phyloP scores from a whole-genome alignment of 768 basidiomycete genomes.

The Leucogyrophana mollusca region DNA sequence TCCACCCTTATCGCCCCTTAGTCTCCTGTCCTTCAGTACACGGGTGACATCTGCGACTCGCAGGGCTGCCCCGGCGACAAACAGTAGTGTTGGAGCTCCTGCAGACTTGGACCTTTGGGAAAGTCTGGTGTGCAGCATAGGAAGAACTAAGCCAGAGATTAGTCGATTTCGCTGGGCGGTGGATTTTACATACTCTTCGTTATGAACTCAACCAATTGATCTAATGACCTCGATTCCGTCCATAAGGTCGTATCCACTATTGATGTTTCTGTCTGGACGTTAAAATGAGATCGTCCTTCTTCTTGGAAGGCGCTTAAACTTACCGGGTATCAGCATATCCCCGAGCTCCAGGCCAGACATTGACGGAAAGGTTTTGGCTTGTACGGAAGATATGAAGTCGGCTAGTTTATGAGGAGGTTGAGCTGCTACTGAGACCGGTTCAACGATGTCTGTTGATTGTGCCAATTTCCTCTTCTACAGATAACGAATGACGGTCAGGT shows the following conservation, averaged over 20 bases:
- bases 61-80: constrained; percentile 85
- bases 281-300: constrained; percentile 41
- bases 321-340: constrained; percentile 78
- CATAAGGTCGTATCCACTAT: constrained; percentile 77
- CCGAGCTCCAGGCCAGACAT: constrained; percentile 76
- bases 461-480: constrained; percentile 64
- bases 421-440: constrained; percentile 47
- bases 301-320: constrained; percentile 18
- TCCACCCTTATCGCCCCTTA: constrained; percentile 80
- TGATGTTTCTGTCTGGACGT: constrained; percentile 60
- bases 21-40: constrained; percentile 62
- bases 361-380: constrained; percentile 66
- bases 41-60: constrained; percentile 88
- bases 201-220: constrained; percentile 75
- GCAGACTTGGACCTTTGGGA: constrained; percentile 71
- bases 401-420: constrained; percentile 58
- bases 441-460: constrained; percentile 39
- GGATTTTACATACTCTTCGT: constrained; percentile 52
- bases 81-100: constrained; percentile 86
- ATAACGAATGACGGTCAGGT: constrained; percentile 9
- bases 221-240: constrained; percentile 69
- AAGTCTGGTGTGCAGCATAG: constrained; percentile 65
- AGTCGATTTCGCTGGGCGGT: neutral
- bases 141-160: constrained; percentile 48
- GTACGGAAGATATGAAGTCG: constrained; percentile 62